Evolutionary conservation across 306 rosid genomes (phyloP).

Genomic region (Pachyrhizus erosus): DNA sequence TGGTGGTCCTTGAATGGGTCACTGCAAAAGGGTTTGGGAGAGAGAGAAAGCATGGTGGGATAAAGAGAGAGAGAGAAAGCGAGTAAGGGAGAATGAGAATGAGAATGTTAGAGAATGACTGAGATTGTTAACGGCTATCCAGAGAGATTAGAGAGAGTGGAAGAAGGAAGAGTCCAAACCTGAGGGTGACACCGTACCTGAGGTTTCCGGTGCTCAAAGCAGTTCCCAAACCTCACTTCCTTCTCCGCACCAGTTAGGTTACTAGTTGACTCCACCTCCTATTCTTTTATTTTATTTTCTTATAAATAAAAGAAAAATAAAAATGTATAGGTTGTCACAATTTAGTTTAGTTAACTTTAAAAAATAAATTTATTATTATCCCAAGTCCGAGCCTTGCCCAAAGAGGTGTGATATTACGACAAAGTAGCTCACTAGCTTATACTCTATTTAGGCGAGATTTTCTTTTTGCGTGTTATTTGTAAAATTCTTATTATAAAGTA

Average conservation of each 20-base stretch:
- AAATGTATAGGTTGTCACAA: too few species aligned
- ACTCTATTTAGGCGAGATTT: too few species aligned
- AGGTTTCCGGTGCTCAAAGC: constrained; percentile 49
- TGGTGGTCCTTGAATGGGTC: not conserved
- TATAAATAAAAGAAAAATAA: too few species aligned
- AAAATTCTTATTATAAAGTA: too few species aligned
- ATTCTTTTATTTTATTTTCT: not conserved
- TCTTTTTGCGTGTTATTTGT: too few species aligned
- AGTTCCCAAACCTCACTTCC: constrained; percentile 64
- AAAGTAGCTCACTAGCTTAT: too few species aligned
- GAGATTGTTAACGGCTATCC: not conserved
- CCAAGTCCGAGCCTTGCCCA: too few species aligned
- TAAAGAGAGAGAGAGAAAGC: not conserved
- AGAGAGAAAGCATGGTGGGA: constrained; percentile 12
- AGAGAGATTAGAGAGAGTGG: not conserved
- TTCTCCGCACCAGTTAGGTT: constrained; percentile 46
- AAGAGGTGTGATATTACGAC: too few species aligned
- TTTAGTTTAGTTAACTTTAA: too few species aligned
- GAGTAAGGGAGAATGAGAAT: not conserved
- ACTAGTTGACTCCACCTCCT: not conserved
- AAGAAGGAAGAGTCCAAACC: constrained; percentile 54
- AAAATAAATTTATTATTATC: too few species aligned
- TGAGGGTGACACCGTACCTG: constrained; percentile 54
- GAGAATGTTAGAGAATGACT: not conserved
- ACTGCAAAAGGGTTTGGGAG: constrained; percentile 19